Evolutionary conservation across 1,139 yeast genomes (phyloP), one percentile per base, ranked within the genome.

Genomic region (Insectozyma bohioensis): DNA sequence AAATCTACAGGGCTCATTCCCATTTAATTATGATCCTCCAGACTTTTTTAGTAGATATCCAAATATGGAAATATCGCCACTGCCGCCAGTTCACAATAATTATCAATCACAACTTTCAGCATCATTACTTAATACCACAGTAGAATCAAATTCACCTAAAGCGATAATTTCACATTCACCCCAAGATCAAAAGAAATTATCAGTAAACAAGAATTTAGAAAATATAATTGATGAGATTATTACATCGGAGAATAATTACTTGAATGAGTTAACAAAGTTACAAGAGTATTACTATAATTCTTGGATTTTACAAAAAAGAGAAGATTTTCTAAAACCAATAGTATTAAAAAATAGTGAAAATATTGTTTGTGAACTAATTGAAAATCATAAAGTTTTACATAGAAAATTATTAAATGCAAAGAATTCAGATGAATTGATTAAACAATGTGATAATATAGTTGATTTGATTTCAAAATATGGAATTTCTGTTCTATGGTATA

Each of bases 211-310:
- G 31, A 55, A 56, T 20, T 42, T 74, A 30, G 53, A 49, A 21
- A 61, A 57, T 26, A 54, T 66, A 8, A 50, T 75, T 11, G 68
- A 70, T 36, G 84, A 78, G 46, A 47, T 77, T 2, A 34, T 67
- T 0, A 63, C 60, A 7, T 74, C 75, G 12, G 83, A 78, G 47
- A 60, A 58, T 17, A 55, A 52, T 1, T 77, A 74, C 42, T 49
- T 74, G 11, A 56, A 60, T 23, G 67, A 72, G 2, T 48, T 78
- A 28, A 57, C 58, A 23, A 49, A 72, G 35, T 51, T 76, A 9
- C 54, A 61, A 4, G 59, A 47, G 18, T 61, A 50, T 34, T 72
- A 71, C 43, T 42, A 26, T 12, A 16, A 26, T n/a, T n/a, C n/a
- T n/a, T n/a, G n/a, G n/a, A n/a, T n/a, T n/a, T n/a, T n/a, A n/a